Evolutionary conservation across 2,329 filamentous ascomycete genomes (phyloP).

Genomic region (Coleophoma cylindrospora): DNA sequence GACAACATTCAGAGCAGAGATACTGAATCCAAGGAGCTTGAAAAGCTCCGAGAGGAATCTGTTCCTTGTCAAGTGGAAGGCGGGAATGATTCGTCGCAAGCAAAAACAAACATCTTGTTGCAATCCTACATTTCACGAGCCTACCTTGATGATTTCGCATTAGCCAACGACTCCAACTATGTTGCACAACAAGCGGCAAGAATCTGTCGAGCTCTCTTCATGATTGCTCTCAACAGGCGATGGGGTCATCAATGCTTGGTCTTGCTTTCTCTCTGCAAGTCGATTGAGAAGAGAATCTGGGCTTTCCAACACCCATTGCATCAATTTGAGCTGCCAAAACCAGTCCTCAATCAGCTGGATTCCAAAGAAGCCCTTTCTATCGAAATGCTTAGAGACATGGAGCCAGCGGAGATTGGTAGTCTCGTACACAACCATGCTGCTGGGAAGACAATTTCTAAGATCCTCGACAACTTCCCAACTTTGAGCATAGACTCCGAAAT

Average conservation of each 20-base stretch:
- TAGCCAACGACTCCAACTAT: conserved; percentile 88
- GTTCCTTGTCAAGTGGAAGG: conserved; percentile 76
- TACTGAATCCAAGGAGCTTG: conserved; percentile 83
- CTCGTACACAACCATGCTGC: conserved; percentile 89
- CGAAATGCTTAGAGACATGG: conserved; percentile 88
- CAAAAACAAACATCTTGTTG: conserved; percentile 92
- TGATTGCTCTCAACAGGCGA: conserved; percentile 90
- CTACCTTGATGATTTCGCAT: conserved; percentile 86
- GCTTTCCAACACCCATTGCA: conserved; percentile 90
- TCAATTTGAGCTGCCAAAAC: conserved; percentile 85
- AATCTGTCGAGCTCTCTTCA: conserved; percentile 92
- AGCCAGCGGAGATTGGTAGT: conserved; percentile 80
- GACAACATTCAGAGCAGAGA: conserved; percentile 94
- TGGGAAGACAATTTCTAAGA: conserved; percentile 73
- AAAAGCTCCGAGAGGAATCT: conserved; percentile 59
- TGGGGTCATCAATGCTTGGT: conserved; percentile 97
- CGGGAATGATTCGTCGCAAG: conserved; percentile 66
- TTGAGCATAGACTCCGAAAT: conserved; percentile 89
- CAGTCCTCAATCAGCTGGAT: conserved; percentile 80
- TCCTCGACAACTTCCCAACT: conserved; percentile 89
- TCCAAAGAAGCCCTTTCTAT: conserved; percentile 73
- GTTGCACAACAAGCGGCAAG: conserved; percentile 92
- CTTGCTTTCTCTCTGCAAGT: conserved; percentile 86
- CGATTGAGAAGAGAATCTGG: conserved; percentile 95
- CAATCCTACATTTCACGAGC: conserved; percentile 90